Percentiles rank a stretch among this genome's conserved stretches.
Conservation (phyloP, 192 early-diverging fungal species). For the Hyaloraphidium curvatum region DNA sequence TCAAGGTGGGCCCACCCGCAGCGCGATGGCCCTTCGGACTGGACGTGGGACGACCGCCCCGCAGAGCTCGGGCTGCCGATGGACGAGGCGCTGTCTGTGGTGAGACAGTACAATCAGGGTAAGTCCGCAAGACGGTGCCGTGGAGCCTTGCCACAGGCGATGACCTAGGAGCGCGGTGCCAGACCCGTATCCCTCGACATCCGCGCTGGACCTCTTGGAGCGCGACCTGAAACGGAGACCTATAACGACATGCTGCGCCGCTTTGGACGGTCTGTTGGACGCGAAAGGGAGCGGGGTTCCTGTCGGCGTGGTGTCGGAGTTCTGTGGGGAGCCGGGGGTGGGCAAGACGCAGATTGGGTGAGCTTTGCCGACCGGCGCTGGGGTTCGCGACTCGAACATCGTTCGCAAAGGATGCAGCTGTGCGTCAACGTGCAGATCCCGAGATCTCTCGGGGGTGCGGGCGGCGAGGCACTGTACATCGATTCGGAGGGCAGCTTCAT, state of each 20-base stretch:
- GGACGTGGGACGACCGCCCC: too few relatives aligned
- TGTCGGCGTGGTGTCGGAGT: conserved; percentile 20
- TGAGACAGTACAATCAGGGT: too few relatives aligned
- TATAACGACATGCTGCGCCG: background rate
- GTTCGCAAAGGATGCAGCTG: conserved; percentile 19
- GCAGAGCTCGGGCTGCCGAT: too few relatives aligned
- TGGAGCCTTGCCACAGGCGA: too few relatives aligned
- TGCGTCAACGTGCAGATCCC: conserved; percentile 22
- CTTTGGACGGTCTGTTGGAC: background rate
- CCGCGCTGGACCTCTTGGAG: too few relatives aligned
- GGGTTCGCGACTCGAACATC: background rate
- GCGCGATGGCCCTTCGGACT: too few relatives aligned
- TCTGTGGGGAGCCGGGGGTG: conserved; percentile 24
- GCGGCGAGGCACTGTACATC: conserved; percentile 20
- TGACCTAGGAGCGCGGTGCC: too few relatives aligned
- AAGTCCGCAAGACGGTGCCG: too few relatives aligned
- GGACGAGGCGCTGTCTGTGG: too few relatives aligned
- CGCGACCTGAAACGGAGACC: too few relatives aligned
- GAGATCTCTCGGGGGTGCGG: conserved; percentile 5
- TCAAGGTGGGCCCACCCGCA: too few relatives aligned
- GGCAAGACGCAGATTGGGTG: conserved; percentile 34
- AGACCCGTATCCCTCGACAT: too few relatives aligned
- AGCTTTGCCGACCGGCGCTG: background rate
- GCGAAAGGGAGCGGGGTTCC: conserved; percentile 16
- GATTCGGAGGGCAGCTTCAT: conserved; percentile 28